Evolutionary conservation across 495 filamentous ascomycete genomes (phyloP).

Genomic region (Penicillium salamii): DNA sequence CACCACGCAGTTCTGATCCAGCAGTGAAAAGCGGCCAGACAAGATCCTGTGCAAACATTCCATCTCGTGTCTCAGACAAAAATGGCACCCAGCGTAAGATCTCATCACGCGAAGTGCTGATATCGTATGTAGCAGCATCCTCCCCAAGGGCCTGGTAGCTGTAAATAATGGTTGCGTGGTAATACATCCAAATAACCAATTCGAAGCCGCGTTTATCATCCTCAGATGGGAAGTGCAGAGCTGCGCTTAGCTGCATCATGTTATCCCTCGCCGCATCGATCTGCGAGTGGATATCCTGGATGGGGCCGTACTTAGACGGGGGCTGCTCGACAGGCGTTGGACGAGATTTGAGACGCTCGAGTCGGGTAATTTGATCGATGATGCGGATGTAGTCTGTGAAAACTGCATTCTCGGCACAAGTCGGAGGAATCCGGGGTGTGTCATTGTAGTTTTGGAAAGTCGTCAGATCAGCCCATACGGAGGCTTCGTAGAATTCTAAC

Average conservation of each 20-base stretch:
- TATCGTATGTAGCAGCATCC: background rate
- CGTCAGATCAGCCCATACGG: slow-evolving; percentile 15
- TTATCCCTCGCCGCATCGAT: slow-evolving; percentile 12
- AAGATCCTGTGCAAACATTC: slow-evolving; percentile 22
- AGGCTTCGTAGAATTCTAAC: slow-evolving; percentile 13
- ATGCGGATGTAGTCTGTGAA: slow-evolving; percentile 17
- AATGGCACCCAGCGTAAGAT: slow-evolving; percentile 16
- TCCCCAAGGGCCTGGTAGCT: slow-evolving; percentile 20
- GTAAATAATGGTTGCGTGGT: slow-evolving; percentile 26
- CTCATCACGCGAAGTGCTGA: slow-evolving; percentile 14
- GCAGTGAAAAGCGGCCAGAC: slow-evolving; percentile 29
- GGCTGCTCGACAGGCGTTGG: background rate
- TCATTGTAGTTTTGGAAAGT: slow-evolving; percentile 8
- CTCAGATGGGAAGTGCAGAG: slow-evolving; percentile 16
- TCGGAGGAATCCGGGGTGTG: background rate
- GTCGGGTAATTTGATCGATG: slow-evolving; percentile 14
- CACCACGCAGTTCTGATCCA: slow-evolving; percentile 20
- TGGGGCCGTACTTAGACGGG: background rate
- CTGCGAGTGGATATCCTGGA: slow-evolving; percentile 11
- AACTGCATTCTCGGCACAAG: slow-evolving; percentile 10
- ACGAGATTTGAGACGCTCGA: slow-evolving; percentile 7
- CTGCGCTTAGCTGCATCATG: slow-evolving; percentile 11
- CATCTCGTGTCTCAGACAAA: slow-evolving; percentile 14
- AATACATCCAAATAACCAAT: slow-evolving; percentile 21
- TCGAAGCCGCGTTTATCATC: slow-evolving; percentile 17